These are phyloP conservation scores for Boeremia lycopersici DNA, from an alignment of 2,329 filamentous ascomycete species.

Conservation along the genomic window DNA sequence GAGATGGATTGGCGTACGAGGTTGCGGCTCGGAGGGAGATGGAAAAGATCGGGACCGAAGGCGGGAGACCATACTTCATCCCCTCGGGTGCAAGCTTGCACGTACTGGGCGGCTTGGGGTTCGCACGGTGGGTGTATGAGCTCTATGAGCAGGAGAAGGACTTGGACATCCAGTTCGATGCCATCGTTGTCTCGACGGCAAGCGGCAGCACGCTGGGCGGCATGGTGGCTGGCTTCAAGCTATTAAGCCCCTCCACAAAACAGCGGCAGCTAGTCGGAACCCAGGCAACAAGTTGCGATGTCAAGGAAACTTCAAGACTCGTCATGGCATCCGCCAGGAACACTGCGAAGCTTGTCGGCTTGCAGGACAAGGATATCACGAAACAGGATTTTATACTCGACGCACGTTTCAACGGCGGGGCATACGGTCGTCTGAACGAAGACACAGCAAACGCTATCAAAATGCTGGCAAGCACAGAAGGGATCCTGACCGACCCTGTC, in stretches of 20 bases:
- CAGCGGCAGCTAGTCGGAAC: not conserved
- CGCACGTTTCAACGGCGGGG: constrained; percentile 3
- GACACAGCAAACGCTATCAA: constrained; percentile 5
- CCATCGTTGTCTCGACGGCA: constrained; percentile 7
- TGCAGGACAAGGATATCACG: not conserved
- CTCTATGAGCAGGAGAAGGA: constrained; percentile 7
- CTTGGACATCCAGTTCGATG: constrained; percentile 1
- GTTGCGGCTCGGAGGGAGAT: constrained; percentile 11
- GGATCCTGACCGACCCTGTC: constrained; percentile 10
- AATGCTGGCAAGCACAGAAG: constrained; percentile 5
- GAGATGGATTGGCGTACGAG: constrained; percentile 12
- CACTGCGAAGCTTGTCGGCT: constrained; percentile 1
- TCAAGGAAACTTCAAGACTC: constrained; percentile 4
- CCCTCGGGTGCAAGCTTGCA: constrained; percentile 13
- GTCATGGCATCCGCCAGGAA: not conserved
- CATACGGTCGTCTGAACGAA: constrained; percentile 4
- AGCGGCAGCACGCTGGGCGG: constrained; percentile 13
- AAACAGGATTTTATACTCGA: constrained; percentile 8
- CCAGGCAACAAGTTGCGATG: constrained; percentile 10
- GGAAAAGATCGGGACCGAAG: not conserved
- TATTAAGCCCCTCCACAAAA: not conserved
- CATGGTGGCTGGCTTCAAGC: constrained; percentile 12
- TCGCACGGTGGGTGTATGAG: constrained; percentile 11
- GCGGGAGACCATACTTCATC: constrained; percentile 14
- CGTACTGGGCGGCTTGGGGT: constrained; percentile 6